Evolutionary conservation across 352 stramenopile species (phyloP).

Genomic region (Phytophthora megakarya): DNA sequence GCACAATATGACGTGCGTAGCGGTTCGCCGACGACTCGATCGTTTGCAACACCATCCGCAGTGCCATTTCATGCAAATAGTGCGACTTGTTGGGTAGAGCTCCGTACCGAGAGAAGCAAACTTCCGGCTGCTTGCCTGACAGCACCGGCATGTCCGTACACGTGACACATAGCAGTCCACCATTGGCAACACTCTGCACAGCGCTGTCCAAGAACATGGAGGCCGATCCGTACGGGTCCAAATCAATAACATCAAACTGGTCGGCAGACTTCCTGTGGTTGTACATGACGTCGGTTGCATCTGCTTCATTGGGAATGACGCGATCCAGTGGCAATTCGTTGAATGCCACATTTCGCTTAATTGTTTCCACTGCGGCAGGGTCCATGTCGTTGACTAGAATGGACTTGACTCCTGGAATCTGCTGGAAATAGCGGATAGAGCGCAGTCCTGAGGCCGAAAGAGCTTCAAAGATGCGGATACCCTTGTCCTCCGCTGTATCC

Average conservation of each 20-base stretch:
- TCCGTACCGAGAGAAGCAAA: conserved; percentile 89
- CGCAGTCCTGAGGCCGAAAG: conserved; percentile 98
- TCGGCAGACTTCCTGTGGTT: conserved; percentile 84
- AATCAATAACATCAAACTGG: conserved; percentile 99
- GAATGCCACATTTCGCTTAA: conserved; percentile 95
- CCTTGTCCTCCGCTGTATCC: conserved; percentile 71
- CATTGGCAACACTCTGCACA: conserved; percentile 93
- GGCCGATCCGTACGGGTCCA: conserved; percentile 99
- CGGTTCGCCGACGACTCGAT: conserved; percentile 95
- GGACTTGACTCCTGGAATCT: conserved; percentile 97
- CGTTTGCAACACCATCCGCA: conserved; percentile 94
- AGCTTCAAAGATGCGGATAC: conserved; percentile 98
- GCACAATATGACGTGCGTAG: conserved; percentile 97
- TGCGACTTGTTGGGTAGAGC: conserved; percentile 88
- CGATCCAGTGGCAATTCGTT: conserved; percentile 84
- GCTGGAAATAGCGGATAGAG: conserved; percentile 99
- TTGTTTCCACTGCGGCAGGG: conserved; percentile 93
- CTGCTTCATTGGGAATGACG: conserved; percentile 85
- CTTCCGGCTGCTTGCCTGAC: conserved; percentile 87
- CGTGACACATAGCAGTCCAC: conserved; percentile 98
- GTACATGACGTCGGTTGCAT: conserved; percentile 90
- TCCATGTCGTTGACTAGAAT: conserved; percentile 99
- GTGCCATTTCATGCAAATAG: conserved; percentile 89
- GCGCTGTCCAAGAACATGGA: conserved; percentile 98
- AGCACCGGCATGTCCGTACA: conserved; percentile 98